phyloP scores from a whole-genome alignment of 345 rosid species.

The Eutrema japonicum region DNA sequence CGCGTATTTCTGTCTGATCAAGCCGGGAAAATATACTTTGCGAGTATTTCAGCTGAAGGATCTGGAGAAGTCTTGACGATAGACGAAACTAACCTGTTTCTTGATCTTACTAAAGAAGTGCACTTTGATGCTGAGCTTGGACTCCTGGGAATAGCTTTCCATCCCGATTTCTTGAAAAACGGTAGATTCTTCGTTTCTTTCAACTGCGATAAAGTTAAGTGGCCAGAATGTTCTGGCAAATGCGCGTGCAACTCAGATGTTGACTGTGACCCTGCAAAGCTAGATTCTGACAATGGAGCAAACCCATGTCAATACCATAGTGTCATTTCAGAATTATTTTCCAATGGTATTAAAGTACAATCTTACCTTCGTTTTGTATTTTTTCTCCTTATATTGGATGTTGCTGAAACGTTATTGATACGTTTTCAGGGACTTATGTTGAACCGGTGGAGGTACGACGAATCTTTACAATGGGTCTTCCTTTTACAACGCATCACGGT shows the following conservation, averaged over 20 bases:
- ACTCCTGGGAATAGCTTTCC: slow-evolving; percentile 78
- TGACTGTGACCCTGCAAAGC: slow-evolving; percentile 81
- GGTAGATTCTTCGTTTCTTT: slow-evolving; percentile 81
- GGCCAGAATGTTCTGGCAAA: slow-evolving; percentile 72
- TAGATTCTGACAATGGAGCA: slow-evolving; percentile 56
- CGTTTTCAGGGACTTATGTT: slow-evolving; percentile 38
- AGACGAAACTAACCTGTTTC: slow-evolving; percentile 57
- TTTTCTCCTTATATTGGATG: background rate
- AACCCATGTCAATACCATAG: slow-evolving; percentile 74
- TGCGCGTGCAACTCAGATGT: slow-evolving; percentile 82
- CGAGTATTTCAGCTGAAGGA: slow-evolving; percentile 60
- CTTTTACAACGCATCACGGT: slow-evolving; percentile 48
- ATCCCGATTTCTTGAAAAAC: slow-evolving; percentile 64
- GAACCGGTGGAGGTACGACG: slow-evolving; percentile 53
- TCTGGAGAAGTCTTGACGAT: slow-evolving; percentile 52
- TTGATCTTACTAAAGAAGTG: slow-evolving; percentile 69
- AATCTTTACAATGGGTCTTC: slow-evolving; percentile 61
- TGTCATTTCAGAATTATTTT: slow-evolving; percentile 68
- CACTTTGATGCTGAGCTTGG: slow-evolving; percentile 59
- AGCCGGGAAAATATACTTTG: slow-evolving; percentile 63
- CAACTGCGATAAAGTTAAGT: slow-evolving; percentile 69
- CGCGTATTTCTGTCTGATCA: slow-evolving; percentile 71
- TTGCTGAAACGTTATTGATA: slow-evolving; percentile 5
- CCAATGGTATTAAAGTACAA: slow-evolving; percentile 48
- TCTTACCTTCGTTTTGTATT: slow-evolving; percentile 41